Evolutionary conservation across 2,329 filamentous ascomycete genomes (phyloP), one percentile per base, ranked within the genome.

Genomic region (Aspergillus fijiensis): DNA sequence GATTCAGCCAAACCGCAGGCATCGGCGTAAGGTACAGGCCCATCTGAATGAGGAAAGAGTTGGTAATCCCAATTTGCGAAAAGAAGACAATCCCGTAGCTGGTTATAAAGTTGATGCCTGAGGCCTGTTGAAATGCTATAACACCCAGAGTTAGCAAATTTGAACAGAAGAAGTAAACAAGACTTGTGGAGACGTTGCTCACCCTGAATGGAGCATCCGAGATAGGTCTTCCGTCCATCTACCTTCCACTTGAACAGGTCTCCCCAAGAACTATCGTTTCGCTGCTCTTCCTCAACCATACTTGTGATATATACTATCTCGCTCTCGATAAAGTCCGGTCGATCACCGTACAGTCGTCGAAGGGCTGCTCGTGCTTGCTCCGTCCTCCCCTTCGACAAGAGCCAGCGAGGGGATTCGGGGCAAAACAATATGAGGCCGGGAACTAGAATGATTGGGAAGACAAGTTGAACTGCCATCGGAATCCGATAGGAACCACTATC

Each of bases 381-480:
- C 14, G 54, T 50, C 31, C 45, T 55, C 21, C 29, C 35, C 42
- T 58, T 60, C 1, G 55, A 58, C 39, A 58, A 55, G 4, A 63
- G 58, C 58, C 58, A 63, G 55, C 60, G 60, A 1, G 60, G 60
- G 9, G 60, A 63, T n/a, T 63, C 60, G 19, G 60, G 60, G 39
- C 57, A 55, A 14, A 63, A 60, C 51, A 56, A 14, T 31, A 60
- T 56, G 7, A 60, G 23, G 3, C 51, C 51, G 3, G 51, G 51
- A 27, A 54, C 51, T 42, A 54, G 35, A 7, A 54, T 54, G 2
- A 54, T 19, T 3, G 51, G 51, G 11, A 54, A 54, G 14, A 54
- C 51, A 5, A 54, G n/a, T 10, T 54, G 51, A 11, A 54, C 51
- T 7, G 52, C 52, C 52, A 55, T 55, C 16, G 52, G 52, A 31